phyloP scores from a whole-genome alignment of 2,329 filamentous ascomycete genomes.

The Teratosphaeria destructans region DNA sequence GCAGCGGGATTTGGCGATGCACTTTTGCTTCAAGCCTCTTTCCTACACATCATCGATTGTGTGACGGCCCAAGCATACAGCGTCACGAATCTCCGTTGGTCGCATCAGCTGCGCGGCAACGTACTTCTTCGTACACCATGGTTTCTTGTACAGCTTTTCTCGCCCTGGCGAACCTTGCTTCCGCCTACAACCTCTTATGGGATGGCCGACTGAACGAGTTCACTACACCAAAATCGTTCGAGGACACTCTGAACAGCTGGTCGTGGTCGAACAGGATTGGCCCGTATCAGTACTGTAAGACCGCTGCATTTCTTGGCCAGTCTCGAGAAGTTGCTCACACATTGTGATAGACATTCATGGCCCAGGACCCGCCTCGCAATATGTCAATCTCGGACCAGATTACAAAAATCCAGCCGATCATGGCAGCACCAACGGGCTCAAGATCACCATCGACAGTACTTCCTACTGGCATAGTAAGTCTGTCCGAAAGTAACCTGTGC shows the following conservation, averaged over 20 bases:
- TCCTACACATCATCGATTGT: neutral
- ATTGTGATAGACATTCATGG: slow-evolving; percentile 52
- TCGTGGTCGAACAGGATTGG: slow-evolving; percentile 56
- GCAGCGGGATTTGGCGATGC: neutral
- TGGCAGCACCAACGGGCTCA: slow-evolving; percentile 52
- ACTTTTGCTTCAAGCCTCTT: too few species aligned
- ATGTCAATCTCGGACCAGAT: slow-evolving; percentile 49
- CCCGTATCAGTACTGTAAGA: slow-evolving; percentile 44
- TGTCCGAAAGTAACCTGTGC: neutral
- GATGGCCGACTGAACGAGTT: slow-evolving; percentile 57
- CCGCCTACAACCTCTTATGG: slow-evolving; percentile 45
- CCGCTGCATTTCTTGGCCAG: neutral
- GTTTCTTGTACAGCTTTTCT: slow-evolving; percentile 11
- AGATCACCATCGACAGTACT: slow-evolving; percentile 54
- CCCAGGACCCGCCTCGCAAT: slow-evolving; percentile 42
- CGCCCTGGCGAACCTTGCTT: slow-evolving; percentile 19
- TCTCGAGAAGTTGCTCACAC: slow-evolving; percentile 1
- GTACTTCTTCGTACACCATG: slow-evolving; percentile 6
- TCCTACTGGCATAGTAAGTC: slow-evolving; percentile 60
- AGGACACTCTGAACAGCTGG: slow-evolving; percentile 38
- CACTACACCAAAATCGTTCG: slow-evolving; percentile 38
- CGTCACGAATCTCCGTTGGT: neutral
- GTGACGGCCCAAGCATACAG: neutral
- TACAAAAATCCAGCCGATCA: slow-evolving; percentile 58
- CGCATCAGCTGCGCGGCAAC: too few species aligned